Evolutionary conservation across 2,329 filamentous ascomycete species (phyloP).

Genomic region (Exophiala phaeomuriformis): DNA sequence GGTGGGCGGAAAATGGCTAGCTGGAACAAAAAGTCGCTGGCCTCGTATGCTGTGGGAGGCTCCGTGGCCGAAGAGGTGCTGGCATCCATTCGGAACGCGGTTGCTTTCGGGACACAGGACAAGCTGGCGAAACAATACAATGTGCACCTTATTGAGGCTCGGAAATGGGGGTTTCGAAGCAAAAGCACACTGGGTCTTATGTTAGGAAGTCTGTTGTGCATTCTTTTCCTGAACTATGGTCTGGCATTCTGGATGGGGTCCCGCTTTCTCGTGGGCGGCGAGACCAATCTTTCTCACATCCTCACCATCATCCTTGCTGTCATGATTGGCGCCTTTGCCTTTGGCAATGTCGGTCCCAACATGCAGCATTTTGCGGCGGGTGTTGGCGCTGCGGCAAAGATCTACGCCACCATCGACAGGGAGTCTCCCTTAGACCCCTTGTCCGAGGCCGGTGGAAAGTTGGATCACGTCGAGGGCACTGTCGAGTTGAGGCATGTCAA

Average conservation of each 20-base stretch:
- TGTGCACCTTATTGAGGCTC: slow-evolving; percentile 61
- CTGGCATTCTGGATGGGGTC: slow-evolving; percentile 81
- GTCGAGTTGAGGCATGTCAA: slow-evolving; percentile 77
- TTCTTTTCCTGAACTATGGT: slow-evolving; percentile 81
- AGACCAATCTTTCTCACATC: slow-evolving; percentile 61
- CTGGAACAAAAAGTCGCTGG: slow-evolving; percentile 69
- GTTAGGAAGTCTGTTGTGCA: slow-evolving; percentile 73
- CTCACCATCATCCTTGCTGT: slow-evolving; percentile 83
- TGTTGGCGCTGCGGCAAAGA: slow-evolving; percentile 78
- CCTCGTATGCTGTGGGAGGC: slow-evolving; percentile 75
- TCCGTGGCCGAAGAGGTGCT: slow-evolving; percentile 90
- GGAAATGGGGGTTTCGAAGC: slow-evolving; percentile 67
- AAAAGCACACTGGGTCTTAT: slow-evolving; percentile 68
- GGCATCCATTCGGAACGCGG: slow-evolving; percentile 83
- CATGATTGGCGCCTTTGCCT: slow-evolving; percentile 85
- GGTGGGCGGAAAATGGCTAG: slow-evolving; percentile 70
- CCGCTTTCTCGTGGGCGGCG: slow-evolving; percentile 60
- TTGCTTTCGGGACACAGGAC: slow-evolving; percentile 88
- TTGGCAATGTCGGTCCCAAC: slow-evolving; percentile 82
- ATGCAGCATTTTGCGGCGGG: slow-evolving; percentile 77
- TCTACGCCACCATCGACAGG: slow-evolving; percentile 89
- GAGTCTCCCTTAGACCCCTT: slow-evolving; percentile 74
- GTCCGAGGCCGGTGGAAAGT: slow-evolving; percentile 60
- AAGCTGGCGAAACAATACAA: slow-evolving; percentile 86
- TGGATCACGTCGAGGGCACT: slow-evolving; percentile 65